A percentile compares a stretch with the other conserved stretches of the same genome.
Evolutionary conservation across 768 basidiomycete genomes (phyloP).

Genomic region (Tricholoma hemisulphureum): DNA sequence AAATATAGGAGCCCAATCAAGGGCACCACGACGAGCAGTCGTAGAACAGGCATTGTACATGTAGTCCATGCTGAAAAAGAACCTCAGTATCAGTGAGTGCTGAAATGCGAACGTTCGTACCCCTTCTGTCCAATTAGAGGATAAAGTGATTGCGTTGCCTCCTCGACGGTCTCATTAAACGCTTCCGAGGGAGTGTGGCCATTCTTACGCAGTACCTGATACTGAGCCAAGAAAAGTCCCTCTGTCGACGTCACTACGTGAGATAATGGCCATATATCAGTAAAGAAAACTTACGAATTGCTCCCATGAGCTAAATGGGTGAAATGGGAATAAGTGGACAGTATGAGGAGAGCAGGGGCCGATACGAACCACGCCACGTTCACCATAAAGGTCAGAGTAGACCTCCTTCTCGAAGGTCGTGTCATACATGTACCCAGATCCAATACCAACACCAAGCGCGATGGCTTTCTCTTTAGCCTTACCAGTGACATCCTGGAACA

Average conservation of each 20-base stretch:
- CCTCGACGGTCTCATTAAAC: slow-evolving; percentile 99
- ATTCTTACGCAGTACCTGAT: slow-evolving; percentile 94
- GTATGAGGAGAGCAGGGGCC: background rate
- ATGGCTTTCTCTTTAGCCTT: slow-evolving; percentile 97
- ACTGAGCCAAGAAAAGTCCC: slow-evolving; percentile 99
- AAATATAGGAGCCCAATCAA: slow-evolving; percentile 98
- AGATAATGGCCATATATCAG: background rate
- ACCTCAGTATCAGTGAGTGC: background rate
- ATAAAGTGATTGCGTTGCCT: slow-evolving; percentile 98
- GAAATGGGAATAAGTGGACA: slow-evolving; percentile 7
- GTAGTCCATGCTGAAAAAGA: slow-evolving; percentile 84
- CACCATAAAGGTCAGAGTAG: slow-evolving; percentile 98
- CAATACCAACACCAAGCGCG: slow-evolving; percentile 90
- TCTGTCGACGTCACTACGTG: slow-evolving; percentile 45
- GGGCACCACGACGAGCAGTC: slow-evolving; percentile 96
- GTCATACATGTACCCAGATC: slow-evolving; percentile 98
- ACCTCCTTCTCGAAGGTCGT: slow-evolving; percentile 99
- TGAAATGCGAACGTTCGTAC: slow-evolving; percentile 38
- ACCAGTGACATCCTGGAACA: slow-evolving; percentile 97
- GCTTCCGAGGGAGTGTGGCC: slow-evolving; percentile 97
- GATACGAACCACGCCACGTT: slow-evolving; percentile 93
- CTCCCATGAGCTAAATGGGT: slow-evolving; percentile 82
- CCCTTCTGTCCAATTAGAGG: slow-evolving; percentile 95
- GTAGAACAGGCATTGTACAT: slow-evolving; percentile 99
- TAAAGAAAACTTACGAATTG: slow-evolving; percentile 65